Evolutionary conservation across 2,329 filamentous ascomycete species (phyloP).

Genomic region (Fusarium poae): DNA sequence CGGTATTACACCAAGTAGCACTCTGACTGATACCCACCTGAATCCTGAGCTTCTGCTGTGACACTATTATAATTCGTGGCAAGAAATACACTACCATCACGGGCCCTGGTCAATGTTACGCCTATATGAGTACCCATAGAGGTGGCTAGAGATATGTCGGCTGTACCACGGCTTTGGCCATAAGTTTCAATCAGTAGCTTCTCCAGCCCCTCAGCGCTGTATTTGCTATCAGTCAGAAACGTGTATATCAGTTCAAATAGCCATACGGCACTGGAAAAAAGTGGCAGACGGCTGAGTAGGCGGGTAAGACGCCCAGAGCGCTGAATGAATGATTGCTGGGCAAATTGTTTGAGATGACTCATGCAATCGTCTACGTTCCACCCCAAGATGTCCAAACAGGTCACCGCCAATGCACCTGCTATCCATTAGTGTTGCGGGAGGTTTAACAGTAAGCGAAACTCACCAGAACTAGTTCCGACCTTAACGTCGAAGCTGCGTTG

Average conservation of each 20-base stretch:
- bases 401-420: conserved; percentile 30
- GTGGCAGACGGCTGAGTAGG: conserved; percentile 12
- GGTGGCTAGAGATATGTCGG: conserved; percentile 16
- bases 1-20: background rate
- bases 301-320: background rate
- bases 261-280: conserved; percentile 8
- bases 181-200: conserved; percentile 19
- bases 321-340: conserved; percentile 9
- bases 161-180: conserved; percentile 5
- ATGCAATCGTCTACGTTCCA: conserved; percentile 37
- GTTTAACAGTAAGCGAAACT: background rate
- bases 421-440: conserved; percentile 2
- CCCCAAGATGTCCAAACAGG: conserved; percentile 28
- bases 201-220: conserved; percentile 15
- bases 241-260: conserved; percentile 10
- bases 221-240: conserved; percentile 25
- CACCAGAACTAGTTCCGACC: conserved; percentile 37
- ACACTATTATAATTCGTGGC: conserved; percentile 37
- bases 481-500: conserved; percentile 35
- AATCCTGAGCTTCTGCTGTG: background rate
- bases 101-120: conserved; percentile 28
- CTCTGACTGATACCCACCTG: background rate
- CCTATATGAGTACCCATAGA: conserved; percentile 28
- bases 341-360: conserved; percentile 25
- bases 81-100: conserved; percentile 24